Conservation (phyloP, 345 rosid species). For the Cardamine resedifolia region DNA sequence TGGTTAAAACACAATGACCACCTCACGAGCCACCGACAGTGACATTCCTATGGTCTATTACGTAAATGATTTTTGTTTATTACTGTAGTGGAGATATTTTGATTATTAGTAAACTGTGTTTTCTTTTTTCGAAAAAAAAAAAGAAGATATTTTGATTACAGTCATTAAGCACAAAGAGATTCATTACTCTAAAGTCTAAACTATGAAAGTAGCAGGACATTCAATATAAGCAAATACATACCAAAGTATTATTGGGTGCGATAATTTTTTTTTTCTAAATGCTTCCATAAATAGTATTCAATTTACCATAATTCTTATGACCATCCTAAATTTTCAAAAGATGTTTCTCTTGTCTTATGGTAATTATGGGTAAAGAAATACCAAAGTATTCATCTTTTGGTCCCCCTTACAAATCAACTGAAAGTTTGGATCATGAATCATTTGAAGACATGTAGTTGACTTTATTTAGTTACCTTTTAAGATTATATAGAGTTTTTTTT, state of each 20-base stretch:
- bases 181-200: not conserved
- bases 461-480: not conserved
- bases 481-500: not conserved
- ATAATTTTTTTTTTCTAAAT: not conserved
- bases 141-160: no score
- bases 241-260: not conserved
- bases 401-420: not conserved
- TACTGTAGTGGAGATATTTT: not conserved
- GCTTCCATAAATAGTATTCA: no score
- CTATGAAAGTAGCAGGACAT: not conserved
- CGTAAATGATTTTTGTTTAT: not conserved
- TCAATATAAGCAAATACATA: not conserved
- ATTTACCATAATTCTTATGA: no score
- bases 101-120: no score
- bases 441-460: not conserved
- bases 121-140: no score
- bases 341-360: no score
- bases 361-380: no score
- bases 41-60: not conserved
- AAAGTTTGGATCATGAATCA: not conserved
- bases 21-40: conserved; percentile 1
- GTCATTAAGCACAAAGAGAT: not conserved
- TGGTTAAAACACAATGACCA: not conserved
- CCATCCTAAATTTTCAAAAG: no score
- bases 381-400: no score